These are phyloP conservation scores for Porphyra umbilicalis DNA, from an alignment of 31 red algal genomes.

Conservation along the genomic window DNA sequence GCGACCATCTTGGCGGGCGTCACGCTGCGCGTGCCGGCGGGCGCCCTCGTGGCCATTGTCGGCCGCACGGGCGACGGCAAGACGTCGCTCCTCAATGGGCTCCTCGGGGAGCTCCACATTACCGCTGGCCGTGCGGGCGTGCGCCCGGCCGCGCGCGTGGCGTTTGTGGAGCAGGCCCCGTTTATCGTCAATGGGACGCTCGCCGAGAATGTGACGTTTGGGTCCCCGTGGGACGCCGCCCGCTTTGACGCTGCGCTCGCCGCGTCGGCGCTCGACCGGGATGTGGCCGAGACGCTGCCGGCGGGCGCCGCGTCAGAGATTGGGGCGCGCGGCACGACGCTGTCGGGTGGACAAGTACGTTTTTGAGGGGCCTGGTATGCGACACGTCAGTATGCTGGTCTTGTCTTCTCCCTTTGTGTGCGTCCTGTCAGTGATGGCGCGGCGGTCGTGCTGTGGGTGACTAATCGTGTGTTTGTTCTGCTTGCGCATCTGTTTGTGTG, in stretches of 20 bases:
- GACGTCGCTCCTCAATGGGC: constrained; percentile 47
- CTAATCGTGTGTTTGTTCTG: no score
- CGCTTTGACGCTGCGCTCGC: constrained; percentile 31
- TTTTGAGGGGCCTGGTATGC: no score
- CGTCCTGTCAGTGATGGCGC: no score
- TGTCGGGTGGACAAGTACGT: constrained; percentile 80
- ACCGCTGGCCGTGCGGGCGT: constrained; percentile 40
- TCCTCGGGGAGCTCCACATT: constrained; percentile 61
- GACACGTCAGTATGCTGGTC: no score
- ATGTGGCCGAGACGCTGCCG: constrained; percentile 44
- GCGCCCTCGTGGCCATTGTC: constrained; percentile 56
- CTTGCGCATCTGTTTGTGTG: no score
- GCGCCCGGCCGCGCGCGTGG: constrained; percentile 21
- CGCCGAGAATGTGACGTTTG: constrained; percentile 83
- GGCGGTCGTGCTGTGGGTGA: no score
- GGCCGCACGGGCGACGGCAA: constrained; percentile 80
- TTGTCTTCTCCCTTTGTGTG: no score
- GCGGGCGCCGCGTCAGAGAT: constrained; percentile 75
- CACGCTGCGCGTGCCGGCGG: constrained; percentile 49
- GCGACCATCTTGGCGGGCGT: constrained; percentile 35
- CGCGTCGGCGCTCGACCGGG: constrained; percentile 33
- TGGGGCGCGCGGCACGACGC: constrained; percentile 62
- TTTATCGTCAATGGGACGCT: constrained; percentile 86
- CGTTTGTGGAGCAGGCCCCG: constrained; percentile 71
- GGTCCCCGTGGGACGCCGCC: constrained; percentile 44